phyloP scores from a whole-genome alignment of 1,139 yeast genomes.

The Yamadazyma diospyri region DNA sequence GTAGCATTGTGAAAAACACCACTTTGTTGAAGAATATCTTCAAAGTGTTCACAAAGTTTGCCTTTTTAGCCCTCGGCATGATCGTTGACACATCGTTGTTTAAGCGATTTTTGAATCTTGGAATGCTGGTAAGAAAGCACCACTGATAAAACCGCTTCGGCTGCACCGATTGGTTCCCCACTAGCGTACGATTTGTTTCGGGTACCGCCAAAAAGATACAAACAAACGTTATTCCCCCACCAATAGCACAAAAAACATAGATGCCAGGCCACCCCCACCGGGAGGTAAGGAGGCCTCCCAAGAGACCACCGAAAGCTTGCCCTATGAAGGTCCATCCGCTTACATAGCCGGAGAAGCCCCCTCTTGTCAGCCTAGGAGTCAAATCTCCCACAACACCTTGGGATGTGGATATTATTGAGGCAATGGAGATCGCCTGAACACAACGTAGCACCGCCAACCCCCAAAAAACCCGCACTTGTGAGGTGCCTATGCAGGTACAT shows the following conservation, averaged over 20 bases:
- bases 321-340: slow-evolving; percentile 68
- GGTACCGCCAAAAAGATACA: slow-evolving; percentile 49
- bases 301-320: slow-evolving; percentile 70
- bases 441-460: slow-evolving; percentile 39
- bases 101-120: slow-evolving; percentile 16
- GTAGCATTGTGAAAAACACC: slow-evolving; percentile 32
- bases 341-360: slow-evolving; percentile 58
- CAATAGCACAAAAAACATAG: slow-evolving; percentile 69
- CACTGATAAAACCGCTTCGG: slow-evolving; percentile 40
- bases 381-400: slow-evolving; percentile 70
- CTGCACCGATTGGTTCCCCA: slow-evolving; percentile 59
- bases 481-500: slow-evolving; percentile 24
- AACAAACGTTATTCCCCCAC: slow-evolving; percentile 43
- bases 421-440: slow-evolving; percentile 66
- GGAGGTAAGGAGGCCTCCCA: slow-evolving; percentile 65
- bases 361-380: slow-evolving; percentile 59
- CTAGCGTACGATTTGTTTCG: slow-evolving; percentile 66
- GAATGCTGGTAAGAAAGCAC: slow-evolving; percentile 38
- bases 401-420: slow-evolving; percentile 65
- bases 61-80: slow-evolving; percentile 11
- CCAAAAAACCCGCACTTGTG: slow-evolving; percentile 25
- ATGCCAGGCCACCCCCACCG: slow-evolving; percentile 71
- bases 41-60: slow-evolving; percentile 40
- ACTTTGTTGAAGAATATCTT: slow-evolving; percentile 32
- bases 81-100: slow-evolving; percentile 18